These are phyloP conservation scores for Trebouxiophyceae sp. DNA, from an alignment of 163 green algal genomes.

Conservation along the genomic window DNA sequence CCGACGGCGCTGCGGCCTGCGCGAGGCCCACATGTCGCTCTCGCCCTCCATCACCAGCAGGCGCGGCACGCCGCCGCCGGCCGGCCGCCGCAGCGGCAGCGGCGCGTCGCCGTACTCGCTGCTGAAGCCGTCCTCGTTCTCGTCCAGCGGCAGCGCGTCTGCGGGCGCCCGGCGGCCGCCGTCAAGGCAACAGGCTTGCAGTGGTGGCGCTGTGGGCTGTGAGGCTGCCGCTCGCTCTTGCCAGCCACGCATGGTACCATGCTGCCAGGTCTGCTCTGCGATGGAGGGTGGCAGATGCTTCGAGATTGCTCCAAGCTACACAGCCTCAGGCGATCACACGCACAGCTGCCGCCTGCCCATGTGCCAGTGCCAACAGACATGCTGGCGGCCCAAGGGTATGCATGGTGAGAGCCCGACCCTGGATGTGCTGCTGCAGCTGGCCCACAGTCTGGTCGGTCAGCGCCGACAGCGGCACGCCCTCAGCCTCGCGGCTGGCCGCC, in stretches of 20 bases:
- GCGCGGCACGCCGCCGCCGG: background rate
- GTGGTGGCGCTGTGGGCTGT: background rate
- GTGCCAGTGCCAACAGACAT: too few relatives aligned
- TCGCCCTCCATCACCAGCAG: background rate
- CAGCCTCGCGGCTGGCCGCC: background rate
- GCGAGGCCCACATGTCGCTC: background rate
- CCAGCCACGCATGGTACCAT: background rate
- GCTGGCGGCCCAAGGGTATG: too few relatives aligned
- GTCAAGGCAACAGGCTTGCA: background rate
- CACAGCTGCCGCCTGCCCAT: too few relatives aligned
- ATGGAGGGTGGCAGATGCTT: too few relatives aligned
- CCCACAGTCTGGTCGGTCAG: background rate
- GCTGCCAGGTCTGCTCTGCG: background rate
- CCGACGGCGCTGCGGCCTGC: too few relatives aligned
- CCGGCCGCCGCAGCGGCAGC: background rate
- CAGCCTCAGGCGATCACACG: too few relatives aligned
- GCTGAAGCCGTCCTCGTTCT: background rate
- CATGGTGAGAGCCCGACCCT: too few relatives aligned
- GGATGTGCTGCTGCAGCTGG: background rate
- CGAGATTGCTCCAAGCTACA: background rate
- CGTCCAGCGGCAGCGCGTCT: background rate
- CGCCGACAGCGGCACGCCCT: background rate
- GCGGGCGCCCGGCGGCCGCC: too few relatives aligned
- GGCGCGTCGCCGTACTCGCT: background rate
- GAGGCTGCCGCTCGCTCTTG: background rate